Base-by-base conservation (phyloP, 495 filamentous ascomycete genomes). In the Penicillium longicatenatum region DNA sequence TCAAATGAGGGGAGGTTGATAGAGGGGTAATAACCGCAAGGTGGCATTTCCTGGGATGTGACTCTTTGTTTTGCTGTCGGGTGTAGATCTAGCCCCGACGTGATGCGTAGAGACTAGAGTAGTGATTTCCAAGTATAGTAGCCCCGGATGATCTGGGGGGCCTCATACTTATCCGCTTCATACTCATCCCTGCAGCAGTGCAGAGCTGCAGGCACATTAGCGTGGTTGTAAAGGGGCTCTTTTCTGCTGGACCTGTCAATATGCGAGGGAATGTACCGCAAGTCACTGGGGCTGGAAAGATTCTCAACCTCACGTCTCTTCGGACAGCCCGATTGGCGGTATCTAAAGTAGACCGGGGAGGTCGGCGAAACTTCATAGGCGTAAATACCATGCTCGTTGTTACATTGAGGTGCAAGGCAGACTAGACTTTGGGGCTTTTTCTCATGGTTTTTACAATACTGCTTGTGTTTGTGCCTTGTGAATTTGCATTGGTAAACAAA, bases 151-250 rank as follows among this genome's bases (percentile, higher is more conserved):
- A 41, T 21, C 41, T 44, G 41, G 2, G 41, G 41, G 41, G n/a
- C n/a, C n/a, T n/a, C n/a, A n/a, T n/a, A n/a, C n/a, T n/a, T n/a
- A n/a, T n/a, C n/a, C n/a, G n/a, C 41, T 19, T 20, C 14, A 10
- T 9, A 17, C 8, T 14, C n/a, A 35, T 9, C 31, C 31, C 31
- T 35, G 31, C 31, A 35, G 31, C 6, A 6, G 6, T 14, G 37
- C 37, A 44, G 12, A 11, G 31, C 37, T 46, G 43, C 43, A 46
- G 12, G 45, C 6, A 48, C 44, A 48, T n/a, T 48, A 48, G 24
- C 24, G 16, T 48, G 45, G 45, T 22, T 26, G 21, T 1, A 22
- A 20, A 10, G 20, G 16, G 24, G 19, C 21, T 22, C 42, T 20
- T 21, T 21, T 22, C 42, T 30, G 21, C 24, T 46, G 10, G 19